Conservation (phyloP, 2,329 filamentous ascomycete species). For the Calonectria pseudoturangicola region DNA sequence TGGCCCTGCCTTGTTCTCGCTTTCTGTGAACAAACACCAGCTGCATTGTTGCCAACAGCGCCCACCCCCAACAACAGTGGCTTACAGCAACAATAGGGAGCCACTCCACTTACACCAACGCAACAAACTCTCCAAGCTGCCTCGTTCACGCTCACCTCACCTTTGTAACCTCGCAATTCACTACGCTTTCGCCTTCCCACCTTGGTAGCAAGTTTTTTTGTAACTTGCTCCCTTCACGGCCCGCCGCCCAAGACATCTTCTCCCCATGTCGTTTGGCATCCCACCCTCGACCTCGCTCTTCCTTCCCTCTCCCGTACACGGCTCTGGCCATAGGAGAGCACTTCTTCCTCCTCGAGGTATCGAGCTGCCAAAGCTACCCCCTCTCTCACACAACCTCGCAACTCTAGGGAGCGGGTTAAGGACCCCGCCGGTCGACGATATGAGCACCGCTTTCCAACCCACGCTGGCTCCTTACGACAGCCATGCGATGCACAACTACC, state of each 20-base stretch:
- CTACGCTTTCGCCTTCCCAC: neutral
- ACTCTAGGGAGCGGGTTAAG: conserved; percentile 63
- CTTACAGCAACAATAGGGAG: conserved; percentile 37
- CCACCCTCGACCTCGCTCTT: conserved; percentile 48
- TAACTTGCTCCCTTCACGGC: conserved; percentile 4
- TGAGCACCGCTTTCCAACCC: conserved; percentile 72
- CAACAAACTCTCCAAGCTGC: neutral
- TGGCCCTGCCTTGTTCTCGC: conserved; percentile 48
- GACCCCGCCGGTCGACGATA: conserved; percentile 71
- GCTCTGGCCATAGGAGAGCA: conserved; percentile 46
- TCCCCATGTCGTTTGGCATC: conserved; percentile 56
- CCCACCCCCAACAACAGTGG: conserved; percentile 22
- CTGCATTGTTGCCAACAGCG: conserved; percentile 44
- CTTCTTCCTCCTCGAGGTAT: conserved; percentile 44
- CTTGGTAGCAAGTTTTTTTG: conserved; percentile 5
- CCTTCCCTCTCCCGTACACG: conserved; percentile 50
- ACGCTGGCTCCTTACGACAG: conserved; percentile 68
- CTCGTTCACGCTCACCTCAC: conserved; percentile 18
- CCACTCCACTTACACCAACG: conserved; percentile 37
- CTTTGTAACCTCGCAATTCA: conserved; percentile 5
- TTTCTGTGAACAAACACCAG: conserved; percentile 46
- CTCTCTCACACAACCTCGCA: conserved; percentile 45
- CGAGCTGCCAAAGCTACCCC: conserved; percentile 51
- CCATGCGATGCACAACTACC: conserved; percentile 66
- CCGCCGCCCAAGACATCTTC: conserved; percentile 11